Conservation (phyloP, 2,329 filamentous ascomycete species). For the Sporothrix mexicana region DNA sequence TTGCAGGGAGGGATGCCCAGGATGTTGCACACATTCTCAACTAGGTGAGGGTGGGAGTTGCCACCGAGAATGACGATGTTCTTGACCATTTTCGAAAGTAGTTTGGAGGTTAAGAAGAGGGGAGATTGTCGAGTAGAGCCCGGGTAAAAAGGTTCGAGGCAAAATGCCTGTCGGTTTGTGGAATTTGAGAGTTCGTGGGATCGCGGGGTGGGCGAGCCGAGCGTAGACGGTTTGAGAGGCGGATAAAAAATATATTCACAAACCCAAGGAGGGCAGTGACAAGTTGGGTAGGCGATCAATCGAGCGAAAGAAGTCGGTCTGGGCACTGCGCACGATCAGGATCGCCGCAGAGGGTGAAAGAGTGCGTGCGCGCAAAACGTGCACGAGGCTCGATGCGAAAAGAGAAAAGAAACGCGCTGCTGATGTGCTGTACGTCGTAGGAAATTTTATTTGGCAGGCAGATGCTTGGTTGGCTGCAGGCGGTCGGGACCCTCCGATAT, state of each 20-base stretch:
- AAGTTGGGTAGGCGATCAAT: background rate
- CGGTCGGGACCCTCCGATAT: conserved; percentile 35
- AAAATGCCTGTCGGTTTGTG: background rate
- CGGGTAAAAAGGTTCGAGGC: background rate
- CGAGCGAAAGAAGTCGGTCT: background rate
- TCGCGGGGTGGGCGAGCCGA: conserved; percentile 19
- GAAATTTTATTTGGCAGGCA: conserved; percentile 17
- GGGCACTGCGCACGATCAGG: conserved; percentile 23
- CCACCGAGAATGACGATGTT: conserved; percentile 94
- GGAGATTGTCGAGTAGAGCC: background rate
- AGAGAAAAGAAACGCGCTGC: conserved; percentile 14
- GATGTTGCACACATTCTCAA: conserved; percentile 84
- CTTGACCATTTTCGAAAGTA: conserved; percentile 72
- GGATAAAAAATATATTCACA: background rate
- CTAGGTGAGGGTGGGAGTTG: conserved; percentile 87
- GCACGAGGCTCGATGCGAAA: conserved; percentile 12
- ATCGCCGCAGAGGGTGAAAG: background rate
- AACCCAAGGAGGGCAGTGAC: conserved; percentile 14
- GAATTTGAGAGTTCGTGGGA: background rate
- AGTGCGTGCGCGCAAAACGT: conserved; percentile 22
- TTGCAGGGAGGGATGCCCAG: conserved; percentile 86
- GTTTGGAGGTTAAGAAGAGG: background rate
- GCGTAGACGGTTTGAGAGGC: background rate
- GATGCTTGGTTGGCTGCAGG: conserved; percentile 27
- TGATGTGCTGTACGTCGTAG: background rate